phyloP scores from a whole-genome alignment of 306 rosid genomes.

The Vigna hirtella region DNA sequence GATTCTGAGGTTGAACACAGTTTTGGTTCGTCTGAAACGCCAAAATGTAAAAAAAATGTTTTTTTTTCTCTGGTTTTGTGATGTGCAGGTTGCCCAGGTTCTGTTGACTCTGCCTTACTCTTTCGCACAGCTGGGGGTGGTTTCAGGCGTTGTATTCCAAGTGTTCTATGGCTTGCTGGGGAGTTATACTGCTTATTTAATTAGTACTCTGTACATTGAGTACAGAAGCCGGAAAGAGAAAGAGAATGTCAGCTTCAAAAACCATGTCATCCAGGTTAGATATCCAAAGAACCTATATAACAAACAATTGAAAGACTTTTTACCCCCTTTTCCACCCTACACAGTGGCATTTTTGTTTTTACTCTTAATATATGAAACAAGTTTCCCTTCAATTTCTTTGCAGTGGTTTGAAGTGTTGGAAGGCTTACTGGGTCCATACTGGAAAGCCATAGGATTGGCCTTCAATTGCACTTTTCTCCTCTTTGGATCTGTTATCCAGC shows the following conservation, averaged over 20 bases:
- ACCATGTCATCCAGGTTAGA: conserved; percentile 87
- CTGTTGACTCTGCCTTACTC: conserved; percentile 87
- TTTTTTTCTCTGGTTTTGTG: background rate
- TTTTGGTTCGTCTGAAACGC: background rate
- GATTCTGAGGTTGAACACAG: background rate
- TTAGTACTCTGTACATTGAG: conserved; percentile 82
- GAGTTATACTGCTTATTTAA: conserved; percentile 90
- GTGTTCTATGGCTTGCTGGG: conserved; percentile 78
- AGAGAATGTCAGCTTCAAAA: conserved; percentile 83
- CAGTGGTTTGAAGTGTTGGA: conserved; percentile 95
- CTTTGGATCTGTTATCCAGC: conserved; percentile 91
- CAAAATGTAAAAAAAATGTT: background rate
- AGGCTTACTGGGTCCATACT: conserved; percentile 84
- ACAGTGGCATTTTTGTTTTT: conserved; percentile 15
- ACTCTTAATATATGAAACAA: background rate
- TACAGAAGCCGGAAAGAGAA: conserved; percentile 79
- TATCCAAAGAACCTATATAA: background rate
- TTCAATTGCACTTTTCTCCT: conserved; percentile 93
- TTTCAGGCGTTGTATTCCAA: conserved; percentile 77
- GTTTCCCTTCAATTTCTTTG: conserved; percentile 5
- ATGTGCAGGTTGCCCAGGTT: conserved; percentile 85
- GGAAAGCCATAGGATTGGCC: conserved; percentile 85
- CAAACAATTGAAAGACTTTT: background rate
- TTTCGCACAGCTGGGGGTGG: conserved; percentile 83
- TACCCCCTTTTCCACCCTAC: background rate